These are phyloP conservation scores for Raphanus hybrid DNA, from an alignment of 441 rosid species.

Conservation along the genomic window DNA sequence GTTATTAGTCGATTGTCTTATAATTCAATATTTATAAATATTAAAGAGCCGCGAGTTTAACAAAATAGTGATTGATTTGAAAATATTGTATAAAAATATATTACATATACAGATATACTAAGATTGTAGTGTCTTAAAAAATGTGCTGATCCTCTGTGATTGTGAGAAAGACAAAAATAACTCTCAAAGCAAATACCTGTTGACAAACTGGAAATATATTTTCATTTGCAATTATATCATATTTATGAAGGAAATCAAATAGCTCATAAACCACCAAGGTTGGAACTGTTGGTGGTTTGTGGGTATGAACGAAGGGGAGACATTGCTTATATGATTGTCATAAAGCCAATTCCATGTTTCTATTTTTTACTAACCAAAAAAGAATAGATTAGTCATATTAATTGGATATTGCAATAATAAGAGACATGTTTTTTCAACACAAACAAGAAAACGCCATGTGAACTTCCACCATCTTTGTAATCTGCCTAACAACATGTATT, in stretches of 20 bases:
- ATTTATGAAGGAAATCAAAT: not conserved
- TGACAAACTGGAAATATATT: not conserved
- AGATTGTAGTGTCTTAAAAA: not conserved
- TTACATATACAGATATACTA: not conserved
- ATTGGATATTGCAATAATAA: conserved; percentile 28
- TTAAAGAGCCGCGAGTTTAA: not conserved
- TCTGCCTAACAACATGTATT: conserved; percentile 24
- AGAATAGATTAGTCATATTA: conserved; percentile 5
- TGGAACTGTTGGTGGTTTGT: conserved; percentile 11
- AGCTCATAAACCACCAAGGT: conserved; percentile 2
- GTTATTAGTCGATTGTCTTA: too few species aligned
- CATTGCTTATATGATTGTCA: conserved; percentile 22
- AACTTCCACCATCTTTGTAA: conserved; percentile 41
- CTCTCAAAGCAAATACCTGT: not conserved
- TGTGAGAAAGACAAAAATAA: not conserved
- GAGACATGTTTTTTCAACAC: conserved; percentile 46
- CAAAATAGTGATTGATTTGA: not conserved
- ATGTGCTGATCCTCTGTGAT: not conserved
- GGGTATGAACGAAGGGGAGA: conserved; percentile 10
- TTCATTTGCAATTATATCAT: not conserved
- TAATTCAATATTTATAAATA: too few species aligned
- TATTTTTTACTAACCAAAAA: not conserved
- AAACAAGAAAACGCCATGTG: conserved; percentile 46
- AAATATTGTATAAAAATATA: not conserved
- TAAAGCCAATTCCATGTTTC: not conserved